Evolutionary conservation across 176 grass and related monocot species (phyloP).

Genomic region (Hsuehochloa calcarea): DNA sequence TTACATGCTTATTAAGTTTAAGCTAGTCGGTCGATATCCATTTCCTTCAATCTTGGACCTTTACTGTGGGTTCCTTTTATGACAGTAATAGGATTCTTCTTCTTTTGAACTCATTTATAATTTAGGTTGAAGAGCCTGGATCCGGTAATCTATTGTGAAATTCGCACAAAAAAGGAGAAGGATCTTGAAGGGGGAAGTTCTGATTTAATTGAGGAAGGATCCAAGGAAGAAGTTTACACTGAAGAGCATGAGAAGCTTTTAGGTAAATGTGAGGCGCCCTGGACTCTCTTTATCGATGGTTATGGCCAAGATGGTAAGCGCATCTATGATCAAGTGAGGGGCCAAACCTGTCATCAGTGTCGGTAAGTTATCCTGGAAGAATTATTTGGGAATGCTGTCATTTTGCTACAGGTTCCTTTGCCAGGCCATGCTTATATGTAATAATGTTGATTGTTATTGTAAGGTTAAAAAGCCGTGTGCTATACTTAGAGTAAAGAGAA

Average conservation of each 20-base stretch:
- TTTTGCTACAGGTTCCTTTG: background rate
- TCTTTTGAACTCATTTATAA: background rate
- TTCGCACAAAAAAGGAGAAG: background rate
- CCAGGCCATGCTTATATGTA: background rate
- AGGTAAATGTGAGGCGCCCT: conserved; percentile 52
- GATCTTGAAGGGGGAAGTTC: background rate
- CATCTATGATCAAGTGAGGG: conserved; percentile 69
- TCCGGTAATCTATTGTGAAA: conserved; percentile 60
- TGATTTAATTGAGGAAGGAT: conserved; percentile 44
- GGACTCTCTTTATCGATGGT: conserved; percentile 82
- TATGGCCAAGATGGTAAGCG: conserved; percentile 56
- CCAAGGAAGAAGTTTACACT: conserved; percentile 80
- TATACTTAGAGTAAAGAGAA: background rate
- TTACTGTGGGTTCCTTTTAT: background rate
- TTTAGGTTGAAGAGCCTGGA: conserved; percentile 69
- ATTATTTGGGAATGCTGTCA: background rate
- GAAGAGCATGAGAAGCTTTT: conserved; percentile 83
- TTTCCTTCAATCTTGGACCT: background rate
- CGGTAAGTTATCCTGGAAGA: conserved; percentile 41
- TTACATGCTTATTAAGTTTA: background rate
- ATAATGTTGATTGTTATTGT: background rate
- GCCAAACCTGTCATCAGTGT: conserved; percentile 94
- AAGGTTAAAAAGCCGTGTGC: background rate
- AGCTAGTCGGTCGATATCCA: background rate
- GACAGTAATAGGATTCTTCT: background rate